phyloP scores from a whole-genome alignment of 2,329 filamentous ascomycete genomes.

The Arthrobotrys sinensis region DNA sequence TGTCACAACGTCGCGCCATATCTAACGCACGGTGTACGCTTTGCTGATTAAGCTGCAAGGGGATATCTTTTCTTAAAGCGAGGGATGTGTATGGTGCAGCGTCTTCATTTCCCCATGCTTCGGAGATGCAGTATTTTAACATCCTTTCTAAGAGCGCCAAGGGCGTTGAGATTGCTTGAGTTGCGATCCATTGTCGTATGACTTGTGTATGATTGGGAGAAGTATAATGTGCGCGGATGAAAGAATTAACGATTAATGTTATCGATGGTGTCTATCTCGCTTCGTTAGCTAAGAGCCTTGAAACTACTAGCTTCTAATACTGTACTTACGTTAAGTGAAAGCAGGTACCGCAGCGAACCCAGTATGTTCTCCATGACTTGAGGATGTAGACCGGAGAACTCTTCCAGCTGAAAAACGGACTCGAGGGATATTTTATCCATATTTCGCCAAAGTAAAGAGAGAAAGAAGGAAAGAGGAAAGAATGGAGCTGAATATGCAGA shows the following conservation, averaged over 20 bases:
- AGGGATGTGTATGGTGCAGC: conserved; percentile 38
- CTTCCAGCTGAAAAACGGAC: conserved; percentile 34
- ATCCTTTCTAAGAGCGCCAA: conserved; percentile 43
- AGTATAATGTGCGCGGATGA: conserved; percentile 17
- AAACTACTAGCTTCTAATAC: background rate
- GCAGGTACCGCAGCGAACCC: conserved; percentile 43
- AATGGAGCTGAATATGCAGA: conserved; percentile 7
- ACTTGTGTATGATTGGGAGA: background rate
- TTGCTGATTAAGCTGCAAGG: conserved; percentile 24
- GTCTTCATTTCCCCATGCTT: conserved; percentile 41
- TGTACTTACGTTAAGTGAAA: conserved; percentile 49
- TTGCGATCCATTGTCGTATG: conserved; percentile 30
- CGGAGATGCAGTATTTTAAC: conserved; percentile 46
- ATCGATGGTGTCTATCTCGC: conserved; percentile 37
- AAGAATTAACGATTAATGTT: conserved; percentile 26
- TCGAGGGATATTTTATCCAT: conserved; percentile 41
- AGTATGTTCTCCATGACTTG: conserved; percentile 51
- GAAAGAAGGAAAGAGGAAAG: background rate
- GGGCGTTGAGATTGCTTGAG: conserved; percentile 15
- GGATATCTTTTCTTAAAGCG: conserved; percentile 49
- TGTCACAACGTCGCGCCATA: conserved; percentile 42
- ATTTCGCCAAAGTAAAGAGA: background rate
- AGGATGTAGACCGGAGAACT: conserved; percentile 40
- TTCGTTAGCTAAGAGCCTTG: background rate
- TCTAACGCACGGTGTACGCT: conserved; percentile 46